phyloP scores from a whole-genome alignment of 2,329 filamentous ascomycete genomes.

The Diaporthe citrichinensis region DNA sequence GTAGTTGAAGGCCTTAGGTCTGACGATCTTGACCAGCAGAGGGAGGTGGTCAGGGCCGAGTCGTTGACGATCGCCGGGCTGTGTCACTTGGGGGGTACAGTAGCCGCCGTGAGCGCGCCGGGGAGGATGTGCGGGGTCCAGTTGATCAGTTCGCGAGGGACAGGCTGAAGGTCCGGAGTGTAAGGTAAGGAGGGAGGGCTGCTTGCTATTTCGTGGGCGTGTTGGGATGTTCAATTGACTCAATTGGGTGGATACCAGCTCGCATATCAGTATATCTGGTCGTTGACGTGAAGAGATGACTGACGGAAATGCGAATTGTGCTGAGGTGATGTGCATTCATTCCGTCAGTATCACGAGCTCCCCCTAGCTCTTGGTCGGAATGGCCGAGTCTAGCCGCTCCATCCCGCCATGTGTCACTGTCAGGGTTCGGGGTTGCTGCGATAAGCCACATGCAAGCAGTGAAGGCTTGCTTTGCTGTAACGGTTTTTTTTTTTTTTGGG shows the following conservation, averaged over 20 bases:
- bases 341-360: constrained; percentile 18
- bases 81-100: constrained; percentile 3
- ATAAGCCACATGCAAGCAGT: no score
- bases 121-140: constrained; percentile 7
- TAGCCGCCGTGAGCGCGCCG: not conserved
- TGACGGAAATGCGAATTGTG: not conserved
- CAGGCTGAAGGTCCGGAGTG: not conserved
- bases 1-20: not conserved
- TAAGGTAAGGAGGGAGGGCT: no score
- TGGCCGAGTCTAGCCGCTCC: constrained; percentile 20
- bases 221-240: not conserved
- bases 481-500: no score
- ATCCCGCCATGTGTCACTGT: not conserved
- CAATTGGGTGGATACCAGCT: constrained; percentile 6
- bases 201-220: not conserved
- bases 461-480: no score
- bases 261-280: not conserved
- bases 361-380: not conserved
- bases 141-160: not conserved
- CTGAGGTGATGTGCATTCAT: not conserved
- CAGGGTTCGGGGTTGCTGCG: not conserved
- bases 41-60: not conserved
- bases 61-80: constrained; percentile 15
- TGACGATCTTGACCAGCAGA: constrained; percentile 15
- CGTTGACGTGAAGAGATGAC: constrained; percentile 17